Evolutionary conservation across 768 basidiomycete species (phyloP).

Genomic region (Auriscalpium orientale): DNA sequence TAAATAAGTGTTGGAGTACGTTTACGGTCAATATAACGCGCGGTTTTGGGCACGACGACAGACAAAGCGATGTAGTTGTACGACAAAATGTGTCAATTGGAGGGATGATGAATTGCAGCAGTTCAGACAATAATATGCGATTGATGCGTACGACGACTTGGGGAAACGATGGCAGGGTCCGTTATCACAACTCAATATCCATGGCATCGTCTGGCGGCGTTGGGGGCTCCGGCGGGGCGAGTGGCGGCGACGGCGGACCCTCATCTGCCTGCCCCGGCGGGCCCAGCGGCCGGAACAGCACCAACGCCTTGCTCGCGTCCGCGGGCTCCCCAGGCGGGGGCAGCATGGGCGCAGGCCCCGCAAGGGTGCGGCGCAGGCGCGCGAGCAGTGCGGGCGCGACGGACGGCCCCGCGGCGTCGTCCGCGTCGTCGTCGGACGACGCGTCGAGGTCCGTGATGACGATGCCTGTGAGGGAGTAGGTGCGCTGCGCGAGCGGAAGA

Average conservation of each 20-base stretch:
- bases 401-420: slow-evolving; percentile 6
- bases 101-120: too few species aligned
- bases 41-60: too few species aligned
- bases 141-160: not conserved
- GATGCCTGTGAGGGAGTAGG: slow-evolving; percentile 4
- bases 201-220: slow-evolving; percentile 4
- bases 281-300: not conserved
- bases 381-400: slow-evolving; percentile 7
- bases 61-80: too few species aligned
- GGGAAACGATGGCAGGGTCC: not conserved
- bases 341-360: not conserved
- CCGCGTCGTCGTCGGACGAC: slow-evolving; percentile 14
- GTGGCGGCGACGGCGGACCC: not conserved
- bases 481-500: not conserved
- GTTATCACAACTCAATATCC: slow-evolving; percentile 4
- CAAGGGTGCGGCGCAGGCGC: not conserved
- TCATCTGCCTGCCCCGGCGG: not conserved
- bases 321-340: not conserved
- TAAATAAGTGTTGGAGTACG: too few species aligned
- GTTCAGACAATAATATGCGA: not conserved
- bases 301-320: not conserved
- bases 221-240: not conserved
- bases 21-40: too few species aligned
- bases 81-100: too few species aligned
- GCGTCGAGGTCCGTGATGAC: slow-evolving; percentile 15